Conservation (phyloP, 23 red algal genomes). For the Gracilaria domingensis region DNA sequence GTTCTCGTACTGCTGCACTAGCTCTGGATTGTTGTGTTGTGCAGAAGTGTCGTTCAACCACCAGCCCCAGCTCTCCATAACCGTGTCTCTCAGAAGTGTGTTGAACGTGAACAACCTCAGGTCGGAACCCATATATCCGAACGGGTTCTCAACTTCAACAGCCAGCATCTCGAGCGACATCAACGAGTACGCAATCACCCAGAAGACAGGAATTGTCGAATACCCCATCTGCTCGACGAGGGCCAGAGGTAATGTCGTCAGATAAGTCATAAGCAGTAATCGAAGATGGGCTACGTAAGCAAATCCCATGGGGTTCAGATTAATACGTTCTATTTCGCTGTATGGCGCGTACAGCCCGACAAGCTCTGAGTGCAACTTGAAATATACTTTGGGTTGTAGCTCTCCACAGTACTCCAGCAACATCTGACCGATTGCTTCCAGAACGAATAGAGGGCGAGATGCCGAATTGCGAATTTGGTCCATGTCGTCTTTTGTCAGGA, state of each 20-base stretch:
- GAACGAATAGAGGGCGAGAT: conserved; percentile 27
- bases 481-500: conserved; percentile 15
- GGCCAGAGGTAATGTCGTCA: conserved; percentile 28
- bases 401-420: neutral
- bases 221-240: conserved; percentile 36
- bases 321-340: conserved; percentile 29
- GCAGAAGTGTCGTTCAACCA: conserved; percentile 20
- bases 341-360: conserved; percentile 24
- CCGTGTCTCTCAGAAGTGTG: conserved; percentile 23
- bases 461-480: neutral
- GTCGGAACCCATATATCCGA: conserved; percentile 8
- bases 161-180: conserved; percentile 51
- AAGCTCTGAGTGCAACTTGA: neutral
- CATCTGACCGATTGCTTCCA: conserved; percentile 34
- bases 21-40: neutral
- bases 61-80: conserved; percentile 20
- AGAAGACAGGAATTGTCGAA: conserved; percentile 45
- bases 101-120: conserved; percentile 34
- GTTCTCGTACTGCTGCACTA: conserved; percentile 9
- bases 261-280: conserved; percentile 31
- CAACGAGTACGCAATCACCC: conserved; percentile 47
- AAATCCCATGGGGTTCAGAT: conserved; percentile 42
- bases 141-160: conserved; percentile 50
- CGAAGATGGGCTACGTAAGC: conserved; percentile 47
- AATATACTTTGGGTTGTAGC: neutral